Evolutionary conservation across 2,329 filamentous ascomycete species (phyloP).

Genomic region (Sclerotinia subarctica): DNA sequence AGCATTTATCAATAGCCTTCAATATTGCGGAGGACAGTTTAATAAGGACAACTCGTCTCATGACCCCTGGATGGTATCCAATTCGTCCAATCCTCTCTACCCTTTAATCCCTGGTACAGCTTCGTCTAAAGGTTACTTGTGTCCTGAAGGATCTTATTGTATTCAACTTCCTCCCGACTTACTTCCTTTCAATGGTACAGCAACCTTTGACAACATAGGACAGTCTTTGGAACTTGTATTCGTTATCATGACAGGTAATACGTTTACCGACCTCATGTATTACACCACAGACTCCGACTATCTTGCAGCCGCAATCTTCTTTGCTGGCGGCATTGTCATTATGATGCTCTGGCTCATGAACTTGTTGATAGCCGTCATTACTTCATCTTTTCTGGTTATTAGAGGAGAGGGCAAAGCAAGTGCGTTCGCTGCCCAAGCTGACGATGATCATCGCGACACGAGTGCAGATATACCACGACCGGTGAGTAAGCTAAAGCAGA

Average conservation of each 20-base stretch:
- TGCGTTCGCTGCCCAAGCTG: conserved; percentile 79
- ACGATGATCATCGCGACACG: conserved; percentile 43
- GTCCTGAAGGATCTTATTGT: conserved; percentile 79
- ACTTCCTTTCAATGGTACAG: conserved; percentile 72
- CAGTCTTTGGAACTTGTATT: conserved; percentile 93
- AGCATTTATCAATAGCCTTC: conserved; percentile 60
- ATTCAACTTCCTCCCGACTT: conserved; percentile 63
- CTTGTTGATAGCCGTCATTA: conserved; percentile 92
- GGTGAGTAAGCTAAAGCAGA: conserved; percentile 56
- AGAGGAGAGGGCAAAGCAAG: conserved; percentile 92
- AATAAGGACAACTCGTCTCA: conserved; percentile 54
- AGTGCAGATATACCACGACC: conserved; percentile 42
- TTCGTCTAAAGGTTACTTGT: conserved; percentile 79
- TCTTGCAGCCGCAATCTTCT: conserved; percentile 76
- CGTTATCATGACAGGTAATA: conserved; percentile 97
- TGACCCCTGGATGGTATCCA: conserved; percentile 64
- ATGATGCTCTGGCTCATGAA: conserved; percentile 97
- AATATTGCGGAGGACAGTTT: conserved; percentile 85
- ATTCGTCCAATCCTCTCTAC: conserved; percentile 35
- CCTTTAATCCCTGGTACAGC: conserved; percentile 48
- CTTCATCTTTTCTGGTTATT: conserved; percentile 96
- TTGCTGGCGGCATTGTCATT: conserved; percentile 74
- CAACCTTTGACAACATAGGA: conserved; percentile 92
- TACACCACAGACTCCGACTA: conserved; percentile 91
- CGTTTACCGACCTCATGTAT: conserved; percentile 93